Percentiles rank a stretch among this genome's conserved stretches.
Conservation (phyloP, 495 filamentous ascomycete species). For the Podospora anserina region DNA sequence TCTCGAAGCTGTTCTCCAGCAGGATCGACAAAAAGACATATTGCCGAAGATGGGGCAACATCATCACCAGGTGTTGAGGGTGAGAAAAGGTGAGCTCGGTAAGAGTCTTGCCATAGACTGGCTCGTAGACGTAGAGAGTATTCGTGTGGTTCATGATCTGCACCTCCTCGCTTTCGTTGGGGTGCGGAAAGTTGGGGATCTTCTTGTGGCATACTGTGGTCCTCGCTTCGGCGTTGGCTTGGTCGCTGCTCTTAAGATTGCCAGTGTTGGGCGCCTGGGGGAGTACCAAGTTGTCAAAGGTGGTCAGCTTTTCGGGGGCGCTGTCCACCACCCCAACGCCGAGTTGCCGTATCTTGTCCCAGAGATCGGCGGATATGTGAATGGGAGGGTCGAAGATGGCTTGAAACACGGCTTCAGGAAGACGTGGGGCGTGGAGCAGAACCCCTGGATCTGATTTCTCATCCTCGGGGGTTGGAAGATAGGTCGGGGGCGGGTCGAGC, state of each 20-base stretch:
- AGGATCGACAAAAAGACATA: constrained; percentile 66
- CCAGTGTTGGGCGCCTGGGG: constrained; percentile 38
- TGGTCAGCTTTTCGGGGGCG: constrained; percentile 52
- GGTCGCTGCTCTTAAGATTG: constrained; percentile 17
- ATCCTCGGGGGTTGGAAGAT: constrained; percentile 42
- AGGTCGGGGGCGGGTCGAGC: constrained; percentile 55
- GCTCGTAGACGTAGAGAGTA: constrained; percentile 66
- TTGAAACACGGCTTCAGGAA: constrained; percentile 76
- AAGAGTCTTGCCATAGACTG: constrained; percentile 64
- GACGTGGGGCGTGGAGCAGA: constrained; percentile 40
- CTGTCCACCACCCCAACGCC: constrained; percentile 49
- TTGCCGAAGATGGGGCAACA: constrained; percentile 73
- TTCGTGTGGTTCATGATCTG: constrained; percentile 58
- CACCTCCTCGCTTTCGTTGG: constrained; percentile 36
- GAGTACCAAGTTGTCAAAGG: constrained; percentile 67
- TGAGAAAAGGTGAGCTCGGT: constrained; percentile 78
- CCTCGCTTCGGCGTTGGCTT: constrained; percentile 39
- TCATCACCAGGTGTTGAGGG: constrained; percentile 74
- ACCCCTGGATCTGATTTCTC: constrained; percentile 33
- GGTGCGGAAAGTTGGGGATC: constrained; percentile 28
- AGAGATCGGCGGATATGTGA: constrained; percentile 64
- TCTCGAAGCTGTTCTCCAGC: constrained; percentile 58
- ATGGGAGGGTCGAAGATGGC: constrained; percentile 83
- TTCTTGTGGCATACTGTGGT: constrained; percentile 38
- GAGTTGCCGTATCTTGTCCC: constrained; percentile 62